phyloP scores from a whole-genome alignment of 345 rosid species.

The Noccaea caerulescens region DNA sequence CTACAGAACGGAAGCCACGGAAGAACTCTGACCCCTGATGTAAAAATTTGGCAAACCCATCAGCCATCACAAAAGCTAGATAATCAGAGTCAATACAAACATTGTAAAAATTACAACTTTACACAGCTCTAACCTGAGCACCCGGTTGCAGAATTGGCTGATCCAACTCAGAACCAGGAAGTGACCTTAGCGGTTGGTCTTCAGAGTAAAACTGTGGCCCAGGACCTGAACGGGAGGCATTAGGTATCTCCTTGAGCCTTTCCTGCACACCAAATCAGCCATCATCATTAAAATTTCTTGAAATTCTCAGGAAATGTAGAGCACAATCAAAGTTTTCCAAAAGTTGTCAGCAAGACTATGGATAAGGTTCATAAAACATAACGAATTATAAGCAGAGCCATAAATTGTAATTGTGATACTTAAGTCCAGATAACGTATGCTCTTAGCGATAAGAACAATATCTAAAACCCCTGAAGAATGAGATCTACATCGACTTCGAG shows the following conservation, averaged over 20 bases:
- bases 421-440: not conserved
- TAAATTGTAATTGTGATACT: not conserved
- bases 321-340: not conserved
- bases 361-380: slow-evolving; percentile 6
- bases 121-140: slow-evolving; percentile 57
- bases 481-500: slow-evolving; percentile 10
- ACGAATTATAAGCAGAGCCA: not conserved
- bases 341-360: not conserved
- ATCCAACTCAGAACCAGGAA: slow-evolving; percentile 89
- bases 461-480: slow-evolving; percentile 7
- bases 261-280: slow-evolving; percentile 57
- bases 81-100: not conserved
- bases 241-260: slow-evolving; percentile 82
- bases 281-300: slow-evolving; percentile 1
- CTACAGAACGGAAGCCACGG: slow-evolving; percentile 62
- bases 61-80: slow-evolving; percentile 14
- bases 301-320: not conserved
- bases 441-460: not conserved
- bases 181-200: slow-evolving; percentile 56
- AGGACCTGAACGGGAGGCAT: slow-evolving; percentile 52
- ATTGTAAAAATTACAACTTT: not conserved
- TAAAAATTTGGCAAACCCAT: slow-evolving; percentile 3
- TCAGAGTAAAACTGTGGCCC: slow-evolving; percentile 58
- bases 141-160: slow-evolving; percentile 60
- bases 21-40: slow-evolving; percentile 80